Percentiles rank a stretch among this genome's conserved stretches.
Evolutionary conservation across 2,329 filamentous ascomycete species (phyloP).

Genomic region (Fonsecaea nubica): DNA sequence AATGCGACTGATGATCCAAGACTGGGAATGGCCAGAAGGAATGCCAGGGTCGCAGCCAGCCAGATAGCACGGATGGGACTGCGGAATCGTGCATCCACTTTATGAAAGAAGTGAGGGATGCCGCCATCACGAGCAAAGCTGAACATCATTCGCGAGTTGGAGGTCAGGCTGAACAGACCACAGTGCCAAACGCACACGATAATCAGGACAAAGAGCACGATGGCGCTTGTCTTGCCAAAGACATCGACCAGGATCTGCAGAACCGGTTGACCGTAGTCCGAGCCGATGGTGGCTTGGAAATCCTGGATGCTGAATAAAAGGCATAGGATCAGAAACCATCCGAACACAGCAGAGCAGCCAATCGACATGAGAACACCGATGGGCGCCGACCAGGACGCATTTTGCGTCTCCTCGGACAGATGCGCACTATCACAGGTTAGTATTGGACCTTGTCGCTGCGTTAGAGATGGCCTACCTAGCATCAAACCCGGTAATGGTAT

Average conservation of each 20-base stretch:
- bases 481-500: constrained; percentile 54
- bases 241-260: constrained; percentile 65
- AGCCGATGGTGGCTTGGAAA: constrained; percentile 57
- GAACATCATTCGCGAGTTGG: constrained; percentile 70
- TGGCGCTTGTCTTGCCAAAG: constrained; percentile 62
- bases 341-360: constrained; percentile 62
- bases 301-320: constrained; percentile 67
- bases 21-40: constrained; percentile 62
- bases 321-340: constrained; percentile 65
- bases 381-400: constrained; percentile 63
- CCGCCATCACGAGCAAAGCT: constrained; percentile 72
- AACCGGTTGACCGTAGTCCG: constrained; percentile 59
- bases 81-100: constrained; percentile 58
- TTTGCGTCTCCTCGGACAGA: constrained; percentile 63
- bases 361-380: constrained; percentile 65
- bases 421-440: constrained; percentile 52
- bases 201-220: constrained; percentile 62
- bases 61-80: constrained; percentile 59
- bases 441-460: neutral
- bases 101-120: constrained; percentile 61
- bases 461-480: constrained; percentile 22
- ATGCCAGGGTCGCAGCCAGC: constrained; percentile 61
- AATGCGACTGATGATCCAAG: constrained; percentile 64
- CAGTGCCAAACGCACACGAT: constrained; percentile 69
- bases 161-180: constrained; percentile 66